A percentile compares a stretch with the other conserved stretches of the same genome.
phyloP scores from a whole-genome alignment of 305 asterid species.

The Solanum hybrid region DNA sequence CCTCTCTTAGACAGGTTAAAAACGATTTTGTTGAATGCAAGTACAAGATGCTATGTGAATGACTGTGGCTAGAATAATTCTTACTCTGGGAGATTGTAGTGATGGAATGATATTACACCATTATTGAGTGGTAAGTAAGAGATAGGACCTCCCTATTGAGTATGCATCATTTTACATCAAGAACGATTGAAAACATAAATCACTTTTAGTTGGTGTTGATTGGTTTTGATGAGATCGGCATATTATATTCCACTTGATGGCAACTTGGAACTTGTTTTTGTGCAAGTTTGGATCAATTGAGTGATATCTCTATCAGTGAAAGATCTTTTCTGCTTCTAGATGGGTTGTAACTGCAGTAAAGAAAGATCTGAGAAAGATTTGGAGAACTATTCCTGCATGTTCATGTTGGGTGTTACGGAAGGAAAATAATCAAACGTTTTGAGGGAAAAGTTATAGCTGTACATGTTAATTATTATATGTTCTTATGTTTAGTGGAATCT shows the following conservation, averaged over 20 bases:
- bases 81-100: not conserved
- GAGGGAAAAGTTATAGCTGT: not conserved
- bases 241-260: not conserved
- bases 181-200: not conserved
- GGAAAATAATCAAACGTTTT: not conserved
- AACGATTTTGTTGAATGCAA: not conserved
- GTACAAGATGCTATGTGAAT: not conserved
- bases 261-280: not conserved
- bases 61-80: not conserved
- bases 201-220: not conserved
- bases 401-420: not conserved
- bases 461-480: not conserved
- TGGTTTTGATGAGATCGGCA: not conserved
- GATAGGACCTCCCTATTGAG: not conserved
- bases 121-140: not conserved
- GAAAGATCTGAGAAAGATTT: not conserved
- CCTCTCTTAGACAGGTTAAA: not conserved
- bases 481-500: not conserved
- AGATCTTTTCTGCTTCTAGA: not conserved
- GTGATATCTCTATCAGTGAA: not conserved
- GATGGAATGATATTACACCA: not conserved
- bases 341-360: not conserved
- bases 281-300: not conserved
- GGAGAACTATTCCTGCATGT: not conserved
- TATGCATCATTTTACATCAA: not conserved